Conservation (phyloP, 257 asterid genomes). For the Linaria vulgaris region DNA sequence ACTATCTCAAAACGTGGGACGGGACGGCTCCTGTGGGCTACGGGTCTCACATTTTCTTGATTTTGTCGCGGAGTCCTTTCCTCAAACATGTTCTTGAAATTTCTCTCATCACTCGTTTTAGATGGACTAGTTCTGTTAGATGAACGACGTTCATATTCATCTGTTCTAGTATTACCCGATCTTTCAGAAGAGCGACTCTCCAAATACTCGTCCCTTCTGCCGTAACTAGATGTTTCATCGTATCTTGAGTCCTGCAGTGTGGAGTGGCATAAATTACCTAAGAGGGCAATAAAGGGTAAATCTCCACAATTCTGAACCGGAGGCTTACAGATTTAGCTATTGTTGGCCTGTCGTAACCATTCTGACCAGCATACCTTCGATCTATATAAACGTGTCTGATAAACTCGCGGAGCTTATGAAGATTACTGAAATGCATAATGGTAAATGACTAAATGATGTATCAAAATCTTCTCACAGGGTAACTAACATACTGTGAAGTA, state of each 20-base stretch:
- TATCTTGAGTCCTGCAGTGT: slow-evolving; percentile 35
- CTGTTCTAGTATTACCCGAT: slow-evolving; percentile 30
- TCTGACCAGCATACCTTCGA: slow-evolving; percentile 58
- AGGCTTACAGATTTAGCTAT: slow-evolving; percentile 48
- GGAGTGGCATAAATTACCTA: not conserved
- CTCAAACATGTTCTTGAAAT: slow-evolving; percentile 44
- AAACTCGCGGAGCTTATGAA: slow-evolving; percentile 65
- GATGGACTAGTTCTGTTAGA: slow-evolving; percentile 35
- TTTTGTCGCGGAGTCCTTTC: slow-evolving; percentile 50
- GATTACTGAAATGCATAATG: slow-evolving; percentile 50
- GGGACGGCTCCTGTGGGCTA: slow-evolving; percentile 37
- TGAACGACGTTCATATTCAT: slow-evolving; percentile 39
- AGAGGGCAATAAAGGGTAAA: not conserved
- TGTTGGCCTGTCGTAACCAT: slow-evolving; percentile 34
- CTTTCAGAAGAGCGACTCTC: slow-evolving; percentile 36
- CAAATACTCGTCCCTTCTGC: slow-evolving; percentile 34
- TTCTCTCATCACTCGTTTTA: slow-evolving; percentile 28
- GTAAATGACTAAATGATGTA: not conserved
- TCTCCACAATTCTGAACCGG: not conserved
- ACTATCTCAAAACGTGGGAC: slow-evolving; percentile 67
- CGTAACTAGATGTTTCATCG: slow-evolving; percentile 27
- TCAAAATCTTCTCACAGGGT: slow-evolving; percentile 17
- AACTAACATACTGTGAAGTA: not conserved
- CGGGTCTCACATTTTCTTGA: slow-evolving; percentile 39
- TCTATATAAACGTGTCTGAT: slow-evolving; percentile 66